Percentiles rank a stretch among this genome's conserved stretches.
Conservation (phyloP, 2,329 filamentous ascomycete species). For the Fusarium chlamydosporum region DNA sequence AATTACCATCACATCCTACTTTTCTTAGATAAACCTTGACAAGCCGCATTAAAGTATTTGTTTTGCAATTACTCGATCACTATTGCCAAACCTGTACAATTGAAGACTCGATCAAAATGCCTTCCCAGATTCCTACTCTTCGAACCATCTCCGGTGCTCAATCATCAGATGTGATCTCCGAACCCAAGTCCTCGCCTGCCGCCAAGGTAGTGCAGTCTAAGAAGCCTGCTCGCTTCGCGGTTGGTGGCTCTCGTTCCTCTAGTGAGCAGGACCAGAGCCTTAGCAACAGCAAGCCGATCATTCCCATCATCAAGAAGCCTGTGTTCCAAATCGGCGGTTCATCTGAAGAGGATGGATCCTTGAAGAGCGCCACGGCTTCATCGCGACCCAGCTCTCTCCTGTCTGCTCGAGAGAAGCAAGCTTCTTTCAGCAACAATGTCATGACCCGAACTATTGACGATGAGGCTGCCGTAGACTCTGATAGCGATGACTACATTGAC, state of each 20-base stretch:
- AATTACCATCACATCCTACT: too few relatives aligned
- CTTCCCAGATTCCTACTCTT: conserved; percentile 72
- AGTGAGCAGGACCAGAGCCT: conserved; percentile 66
- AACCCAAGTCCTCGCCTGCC: conserved; percentile 68
- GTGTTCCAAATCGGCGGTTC: conserved; percentile 69
- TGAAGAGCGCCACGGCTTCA: conserved; percentile 68
- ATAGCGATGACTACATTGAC: conserved; percentile 79
- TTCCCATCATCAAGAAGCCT: conserved; percentile 53
- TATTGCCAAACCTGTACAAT: conserved; percentile 2
- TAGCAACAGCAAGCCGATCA: conserved; percentile 57
- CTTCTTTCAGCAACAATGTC: conserved; percentile 85
- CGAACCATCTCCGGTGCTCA: conserved; percentile 63
- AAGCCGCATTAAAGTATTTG: too few relatives aligned
- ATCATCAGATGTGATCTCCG: conserved; percentile 72
- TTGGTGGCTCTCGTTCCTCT: conserved; percentile 87
- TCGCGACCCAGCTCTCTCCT: conserved; percentile 60
- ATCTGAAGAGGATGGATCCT: conserved; percentile 85
- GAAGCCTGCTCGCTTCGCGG: conserved; percentile 74
- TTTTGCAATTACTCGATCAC: conserved; percentile 51
- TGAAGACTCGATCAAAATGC: conserved; percentile 69
- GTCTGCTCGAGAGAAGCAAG: conserved; percentile 76
- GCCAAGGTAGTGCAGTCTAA: conserved; percentile 78
- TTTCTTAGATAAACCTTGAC: too few relatives aligned
- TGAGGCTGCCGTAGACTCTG: conserved; percentile 67
- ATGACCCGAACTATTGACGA: conserved; percentile 75